Percentiles rank a stretch among this genome's conserved stretches.
phyloP scores from a whole-genome alignment of 129 eudicot genomes.

The Chrysanthemum seticuspe region DNA sequence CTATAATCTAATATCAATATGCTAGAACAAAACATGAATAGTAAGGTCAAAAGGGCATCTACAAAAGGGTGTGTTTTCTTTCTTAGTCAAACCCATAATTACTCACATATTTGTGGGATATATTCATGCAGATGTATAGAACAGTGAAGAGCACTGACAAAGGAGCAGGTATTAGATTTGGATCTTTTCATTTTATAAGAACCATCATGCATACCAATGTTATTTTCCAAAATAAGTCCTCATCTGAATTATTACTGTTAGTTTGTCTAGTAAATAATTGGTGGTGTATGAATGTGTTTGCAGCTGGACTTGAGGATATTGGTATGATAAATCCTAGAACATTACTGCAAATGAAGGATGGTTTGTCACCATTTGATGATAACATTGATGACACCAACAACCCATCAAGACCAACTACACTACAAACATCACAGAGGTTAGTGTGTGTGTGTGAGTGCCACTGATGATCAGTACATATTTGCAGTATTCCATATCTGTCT shows the following conservation, averaged over 20 bases:
- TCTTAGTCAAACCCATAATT: neutral
- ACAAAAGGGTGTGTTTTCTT: constrained; percentile 19
- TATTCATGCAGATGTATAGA: constrained; percentile 91
- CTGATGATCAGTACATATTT: constrained; percentile 24
- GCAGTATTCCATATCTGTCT: constrained; percentile 10
- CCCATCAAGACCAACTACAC: constrained; percentile 41
- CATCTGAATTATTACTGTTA: constrained; percentile 9
- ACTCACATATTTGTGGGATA: constrained; percentile 24
- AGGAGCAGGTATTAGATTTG: constrained; percentile 55
- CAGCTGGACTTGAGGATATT: constrained; percentile 41
- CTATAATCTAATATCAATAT: too few relatives aligned
- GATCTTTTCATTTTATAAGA: constrained; percentile 26
- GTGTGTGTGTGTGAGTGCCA: constrained; percentile 25
- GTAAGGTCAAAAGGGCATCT: constrained; percentile 56
- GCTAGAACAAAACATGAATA: neutral
- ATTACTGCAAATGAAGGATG: constrained; percentile 35
- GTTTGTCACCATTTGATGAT: constrained; percentile 34
- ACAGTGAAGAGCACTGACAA: constrained; percentile 97
- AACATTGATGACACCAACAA: constrained; percentile 37
- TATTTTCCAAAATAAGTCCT: constrained; percentile 2
- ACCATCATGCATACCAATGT: constrained; percentile 21
- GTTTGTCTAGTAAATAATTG: constrained; percentile 27
- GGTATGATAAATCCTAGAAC: constrained; percentile 39
- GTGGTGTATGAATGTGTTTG: constrained; percentile 27
- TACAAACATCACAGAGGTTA: constrained; percentile 56